Base-by-base conservation (phyloP, 2,329 filamentous ascomycete genomes). In the Grosmannia clavigera region DNA sequence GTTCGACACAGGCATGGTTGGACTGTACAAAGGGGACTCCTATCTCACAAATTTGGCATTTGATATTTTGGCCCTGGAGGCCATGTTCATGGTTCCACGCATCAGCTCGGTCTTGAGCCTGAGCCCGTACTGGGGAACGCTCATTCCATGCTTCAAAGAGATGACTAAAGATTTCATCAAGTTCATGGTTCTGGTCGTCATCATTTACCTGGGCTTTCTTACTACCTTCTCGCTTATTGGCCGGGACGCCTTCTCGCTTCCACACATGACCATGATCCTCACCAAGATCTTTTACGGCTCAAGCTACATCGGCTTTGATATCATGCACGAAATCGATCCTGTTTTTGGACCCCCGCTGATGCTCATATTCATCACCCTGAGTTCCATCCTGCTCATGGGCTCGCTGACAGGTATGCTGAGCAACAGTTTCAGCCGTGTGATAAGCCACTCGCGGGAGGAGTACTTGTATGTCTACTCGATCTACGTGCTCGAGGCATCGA, bases 121-220 rank as follows among this genome's bases (percentile, higher is more conserved):
- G 64, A 90, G 90, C 67, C 89, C 90, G 1, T 96, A 95, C 70
- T 96, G 94, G 80, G 92, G 90, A 51, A 94, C 88, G 0, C 72
- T 94, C 56, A 92, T 96, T 62, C 92, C 91, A 0, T 95, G 92
- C 64, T 78, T 96, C 57, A 94, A 94, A 70, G 90, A 92, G 70
- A 96, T 96, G 92, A 88, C 88, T 48, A 92, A 92, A 72, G 90
- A 95, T 69, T 96, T 96, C 69, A 72, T 92, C 70, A 92, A 92
- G 68, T 95, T 94, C 69, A 81, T 84, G 67, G 70, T 92, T 61
- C 76, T 81, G 73, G 88, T 95, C 52, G 76, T 90, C 55, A 87
- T 95, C 59, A 75, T 95, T 58, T 96, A 95, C 69, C 75, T 94
- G 55, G 90, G 91, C 55, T 96, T 96, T 72, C 75, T 96, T 40